Conservation (phyloP, 1,284 basidiomycete species). For the Sanghuangporus baumii region DNA sequence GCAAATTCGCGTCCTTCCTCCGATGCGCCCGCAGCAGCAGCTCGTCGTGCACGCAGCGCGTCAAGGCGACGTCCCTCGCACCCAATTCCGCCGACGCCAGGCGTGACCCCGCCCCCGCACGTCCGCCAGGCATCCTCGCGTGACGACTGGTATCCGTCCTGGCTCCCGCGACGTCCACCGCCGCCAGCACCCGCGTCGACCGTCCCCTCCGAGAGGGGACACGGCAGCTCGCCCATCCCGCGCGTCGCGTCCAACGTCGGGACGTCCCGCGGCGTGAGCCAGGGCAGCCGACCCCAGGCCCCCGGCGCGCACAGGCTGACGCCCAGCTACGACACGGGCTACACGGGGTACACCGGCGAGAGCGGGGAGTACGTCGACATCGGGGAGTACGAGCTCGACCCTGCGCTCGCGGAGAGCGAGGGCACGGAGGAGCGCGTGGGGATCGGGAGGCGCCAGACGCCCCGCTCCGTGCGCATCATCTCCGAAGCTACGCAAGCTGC, state of each 20-base stretch:
- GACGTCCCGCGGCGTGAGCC: background rate
- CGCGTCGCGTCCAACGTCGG: conserved; percentile 25
- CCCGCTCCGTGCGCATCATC: conserved; percentile 73
- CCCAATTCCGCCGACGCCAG: conserved; percentile 3
- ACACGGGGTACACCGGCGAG: conserved; percentile 13
- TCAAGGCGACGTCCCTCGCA: conserved; percentile 1
- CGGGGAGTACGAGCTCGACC: conserved; percentile 5
- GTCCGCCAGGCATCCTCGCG: conserved; percentile 9
- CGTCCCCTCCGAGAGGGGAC: conserved; percentile 49
- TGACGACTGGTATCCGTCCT: conserved; percentile 53
- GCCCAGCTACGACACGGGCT: conserved; percentile 15
- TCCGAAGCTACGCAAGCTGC: conserved; percentile 26
- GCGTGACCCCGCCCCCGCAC: conserved; percentile 11
- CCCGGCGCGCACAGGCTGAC: conserved; percentile 12
- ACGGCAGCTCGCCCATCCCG: conserved; percentile 33
- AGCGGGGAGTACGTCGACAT: conserved; percentile 37
- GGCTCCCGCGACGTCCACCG: conserved; percentile 73
- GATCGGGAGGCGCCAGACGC: conserved; percentile 62
- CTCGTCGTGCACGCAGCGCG: background rate
- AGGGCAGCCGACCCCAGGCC: background rate
- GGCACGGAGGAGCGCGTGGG: conserved; percentile 10
- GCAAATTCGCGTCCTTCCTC: conserved; percentile 4
- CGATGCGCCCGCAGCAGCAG: background rate
- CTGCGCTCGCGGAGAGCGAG: conserved; percentile 4
- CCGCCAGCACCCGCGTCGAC: conserved; percentile 69